A percentile compares a stretch with the other conserved stretches of the same genome.
Conservation (phyloP, 306 rosid genomes). For the Cicer arietinum region DNA sequence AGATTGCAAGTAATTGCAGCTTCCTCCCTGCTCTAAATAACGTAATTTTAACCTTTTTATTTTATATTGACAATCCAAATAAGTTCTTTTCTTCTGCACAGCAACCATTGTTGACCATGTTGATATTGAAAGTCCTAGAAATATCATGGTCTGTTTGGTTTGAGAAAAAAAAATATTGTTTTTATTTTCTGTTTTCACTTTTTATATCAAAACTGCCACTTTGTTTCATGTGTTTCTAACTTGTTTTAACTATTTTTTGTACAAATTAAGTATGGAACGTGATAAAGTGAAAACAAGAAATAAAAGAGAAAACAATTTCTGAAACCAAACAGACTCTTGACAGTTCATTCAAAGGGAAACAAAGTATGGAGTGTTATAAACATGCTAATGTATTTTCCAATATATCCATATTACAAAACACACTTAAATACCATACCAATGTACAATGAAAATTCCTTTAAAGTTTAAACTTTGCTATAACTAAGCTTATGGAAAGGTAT, state of each 20-base stretch:
- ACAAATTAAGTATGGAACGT: not conserved
- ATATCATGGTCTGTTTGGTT: not conserved
- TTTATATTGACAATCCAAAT: conserved; percentile 8
- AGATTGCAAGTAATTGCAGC: conserved; percentile 29
- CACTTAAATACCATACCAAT: not conserved
- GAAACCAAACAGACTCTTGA: not conserved
- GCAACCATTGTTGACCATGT: not conserved
- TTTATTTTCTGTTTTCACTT: not conserved
- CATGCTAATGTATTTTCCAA: conserved; percentile 9
- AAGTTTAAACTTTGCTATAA: not conserved
- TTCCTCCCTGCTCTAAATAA: conserved; percentile 12
- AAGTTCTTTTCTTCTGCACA: not conserved
- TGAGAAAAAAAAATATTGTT: not conserved
- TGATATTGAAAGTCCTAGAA: not conserved
- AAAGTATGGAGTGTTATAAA: not conserved
- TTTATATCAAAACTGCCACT: not conserved
- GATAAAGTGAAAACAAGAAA: not conserved
- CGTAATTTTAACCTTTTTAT: not conserved
- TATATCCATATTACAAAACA: not conserved
- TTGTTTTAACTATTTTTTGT: not conserved
- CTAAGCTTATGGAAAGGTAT: not conserved
- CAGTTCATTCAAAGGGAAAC: conserved; percentile 27
- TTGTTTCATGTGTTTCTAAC: not conserved
- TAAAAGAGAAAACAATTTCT: not conserved
- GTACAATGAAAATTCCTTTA: not conserved